A percentile compares a stretch with the other conserved stretches of the same genome.
These are phyloP conservation scores for Arxiozyma slooffiae DNA, from an alignment of 1,139 yeast species.

Conservation along the genomic window DNA sequence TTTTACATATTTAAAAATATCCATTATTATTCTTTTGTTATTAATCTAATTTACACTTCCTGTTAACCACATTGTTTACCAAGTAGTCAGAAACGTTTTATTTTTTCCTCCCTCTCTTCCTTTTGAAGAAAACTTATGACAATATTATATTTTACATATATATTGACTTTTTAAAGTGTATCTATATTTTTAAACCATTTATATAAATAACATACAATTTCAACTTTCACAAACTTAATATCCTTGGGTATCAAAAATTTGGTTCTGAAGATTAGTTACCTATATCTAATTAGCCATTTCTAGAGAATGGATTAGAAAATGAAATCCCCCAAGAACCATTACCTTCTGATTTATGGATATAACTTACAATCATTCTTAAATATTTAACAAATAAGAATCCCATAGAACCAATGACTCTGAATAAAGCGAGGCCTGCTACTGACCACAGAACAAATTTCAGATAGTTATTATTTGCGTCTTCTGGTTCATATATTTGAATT, in stretches of 20 bases:
- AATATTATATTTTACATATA: background rate
- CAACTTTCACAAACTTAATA: background rate
- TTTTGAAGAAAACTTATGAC: too few species aligned
- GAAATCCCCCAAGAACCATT: constrained; percentile 7
- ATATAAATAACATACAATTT: background rate
- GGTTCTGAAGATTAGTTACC: background rate
- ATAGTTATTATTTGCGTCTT: constrained; percentile 60
- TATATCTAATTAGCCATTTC: background rate
- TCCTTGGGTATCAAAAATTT: background rate
- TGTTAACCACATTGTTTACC: too few species aligned
- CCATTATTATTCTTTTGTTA: constrained; percentile 3
- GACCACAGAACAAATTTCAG: constrained; percentile 81
- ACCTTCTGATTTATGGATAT: constrained; percentile 31
- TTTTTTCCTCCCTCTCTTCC: background rate
- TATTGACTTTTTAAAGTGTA: background rate
- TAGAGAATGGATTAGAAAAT: constrained; percentile 7
- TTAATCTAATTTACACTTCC: too few species aligned
- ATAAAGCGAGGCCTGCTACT: constrained; percentile 69
- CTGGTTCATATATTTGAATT: constrained; percentile 67
- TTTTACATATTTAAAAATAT: constrained; percentile 13
- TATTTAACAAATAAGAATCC: constrained; percentile 48
- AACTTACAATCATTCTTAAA: constrained; percentile 32
- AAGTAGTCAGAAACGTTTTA: background rate
- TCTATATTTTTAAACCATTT: too few species aligned
- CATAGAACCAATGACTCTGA: constrained; percentile 71